Evolutionary conservation across 2,329 filamentous ascomycete genomes (phyloP).

Genomic region (Chaetomium strumarium): DNA sequence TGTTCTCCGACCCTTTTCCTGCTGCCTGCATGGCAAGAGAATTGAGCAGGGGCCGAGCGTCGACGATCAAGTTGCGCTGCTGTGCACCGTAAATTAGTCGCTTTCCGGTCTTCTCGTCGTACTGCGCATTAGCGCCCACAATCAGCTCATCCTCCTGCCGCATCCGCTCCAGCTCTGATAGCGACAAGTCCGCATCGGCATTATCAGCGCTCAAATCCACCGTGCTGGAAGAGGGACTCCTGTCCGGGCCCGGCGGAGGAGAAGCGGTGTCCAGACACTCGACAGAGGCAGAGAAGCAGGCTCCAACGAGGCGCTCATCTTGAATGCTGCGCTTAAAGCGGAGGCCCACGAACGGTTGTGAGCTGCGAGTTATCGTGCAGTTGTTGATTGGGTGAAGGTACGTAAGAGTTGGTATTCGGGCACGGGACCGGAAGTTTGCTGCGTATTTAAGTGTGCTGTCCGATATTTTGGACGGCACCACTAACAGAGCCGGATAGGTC

Average conservation of each 20-base stretch:
- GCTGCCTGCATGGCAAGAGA: constrained; percentile 91
- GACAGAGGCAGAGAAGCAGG: constrained; percentile 75
- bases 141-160: constrained; percentile 64
- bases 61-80: constrained; percentile 89
- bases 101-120: constrained; percentile 55
- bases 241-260: constrained; percentile 29
- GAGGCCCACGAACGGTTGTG: constrained; percentile 83
- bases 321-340: constrained; percentile 86
- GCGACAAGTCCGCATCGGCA: constrained; percentile 40
- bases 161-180: constrained; percentile 57
- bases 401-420: constrained; percentile 80
- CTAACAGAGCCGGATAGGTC: constrained; percentile 81
- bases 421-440: constrained; percentile 78
- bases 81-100: constrained; percentile 81
- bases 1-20: constrained; percentile 91
- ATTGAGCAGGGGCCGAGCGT: constrained; percentile 90
- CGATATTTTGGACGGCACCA: constrained; percentile 85
- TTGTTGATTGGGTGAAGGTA: constrained; percentile 97
- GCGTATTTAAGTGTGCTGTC: constrained; percentile 96
- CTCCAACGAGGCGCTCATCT: constrained; percentile 87
- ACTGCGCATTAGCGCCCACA: constrained; percentile 41
- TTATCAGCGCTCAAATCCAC: constrained; percentile 38
- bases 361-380: constrained; percentile 91
- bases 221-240: constrained; percentile 45
- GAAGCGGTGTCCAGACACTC: constrained; percentile 35